Base-by-base conservation (phyloP, 2,329 filamentous ascomycete genomes). In the Colletotrichum sojae region DNA sequence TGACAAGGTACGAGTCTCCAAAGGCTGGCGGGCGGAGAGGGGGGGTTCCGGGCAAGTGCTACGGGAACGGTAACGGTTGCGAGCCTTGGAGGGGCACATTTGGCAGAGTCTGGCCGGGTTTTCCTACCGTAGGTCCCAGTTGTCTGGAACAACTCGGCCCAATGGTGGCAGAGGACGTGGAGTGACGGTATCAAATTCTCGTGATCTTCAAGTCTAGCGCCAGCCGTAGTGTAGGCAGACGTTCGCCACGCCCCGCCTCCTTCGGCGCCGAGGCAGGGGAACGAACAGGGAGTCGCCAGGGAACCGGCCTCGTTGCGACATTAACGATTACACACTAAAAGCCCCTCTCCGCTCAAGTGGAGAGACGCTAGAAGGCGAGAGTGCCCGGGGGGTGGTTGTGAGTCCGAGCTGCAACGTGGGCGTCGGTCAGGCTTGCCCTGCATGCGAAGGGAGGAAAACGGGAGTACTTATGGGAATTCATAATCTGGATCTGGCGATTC, bases 401-500 rank as follows among this genome's bases (percentile, higher is more conserved):
- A 22, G 22, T 25, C 54, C 31, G 39, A n/a, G 52, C 39, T 54
- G 49, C 49, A 62, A 62, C 39, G 59, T 62, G 49, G 59, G 59
- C 31, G 49, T 54, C 49, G 48, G 48, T 45, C 36, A 10, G 45
- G 18, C 16, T 22, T 62, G 59, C 22, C 40, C 46, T 54, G 59
- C 49, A 54, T 27, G 40, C 54, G 22, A 40, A 36, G 31, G 31
- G 31, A 36, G 31, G 8, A 2, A 36, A 36, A 36, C 31, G 31
- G 10, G 31, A 25, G 31, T 36, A n/a, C n/a, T n/a, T n/a, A 36
- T 36, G 31, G 31, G 31, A 36, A 36, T 36, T 36, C 10, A 36
- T 8, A 62, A 22, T 54, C 59, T 36, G 49, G 49, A 62, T 62
- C 49, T 62, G 39, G 59, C 22, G 13, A 46, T 62, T 62, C 59